A percentile compares a stretch with the other conserved stretches of the same genome.
Evolutionary conservation across 768 basidiomycete genomes (phyloP).

Genomic region (Amanita subjunquillea): DNA sequence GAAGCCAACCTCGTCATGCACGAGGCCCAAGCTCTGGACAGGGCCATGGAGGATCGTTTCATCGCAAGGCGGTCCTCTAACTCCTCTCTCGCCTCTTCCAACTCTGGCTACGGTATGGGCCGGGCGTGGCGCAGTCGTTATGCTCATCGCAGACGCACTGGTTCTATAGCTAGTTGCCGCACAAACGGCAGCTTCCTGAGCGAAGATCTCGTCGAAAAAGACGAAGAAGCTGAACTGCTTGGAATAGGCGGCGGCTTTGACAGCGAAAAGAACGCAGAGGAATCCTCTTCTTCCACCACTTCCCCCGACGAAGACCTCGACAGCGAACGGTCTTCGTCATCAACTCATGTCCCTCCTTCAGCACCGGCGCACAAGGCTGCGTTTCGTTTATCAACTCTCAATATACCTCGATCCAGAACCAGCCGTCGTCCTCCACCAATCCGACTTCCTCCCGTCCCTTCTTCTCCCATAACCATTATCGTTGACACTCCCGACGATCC

Average conservation of each 20-base stretch:
- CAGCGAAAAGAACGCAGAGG: constrained; percentile 20
- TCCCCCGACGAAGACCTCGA: constrained; percentile 35
- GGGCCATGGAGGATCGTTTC: constrained; percentile 79
- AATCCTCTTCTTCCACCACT: constrained; percentile 26
- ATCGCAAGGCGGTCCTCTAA: constrained; percentile 63
- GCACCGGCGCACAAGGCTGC: constrained; percentile 50
- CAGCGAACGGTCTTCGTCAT: constrained; percentile 11
- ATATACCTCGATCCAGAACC: constrained; percentile 25
- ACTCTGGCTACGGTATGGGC: constrained; percentile 57
- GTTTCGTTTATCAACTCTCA: constrained; percentile 40
- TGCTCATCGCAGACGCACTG: constrained; percentile 57
- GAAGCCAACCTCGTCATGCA: constrained; percentile 53
- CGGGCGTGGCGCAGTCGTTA: constrained; percentile 56
- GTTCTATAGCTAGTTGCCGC: constrained; percentile 62
- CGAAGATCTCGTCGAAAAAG: constrained; percentile 75
- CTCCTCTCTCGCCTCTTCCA: constrained; percentile 48
- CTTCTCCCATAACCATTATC: constrained; percentile 55
- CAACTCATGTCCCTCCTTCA: constrained; percentile 36
- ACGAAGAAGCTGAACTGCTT: constrained; percentile 66
- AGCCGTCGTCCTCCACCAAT: constrained; percentile 57
- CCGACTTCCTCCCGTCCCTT: constrained; percentile 55
- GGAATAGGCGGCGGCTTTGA: constrained; percentile 62
- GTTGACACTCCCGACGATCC: constrained; percentile 18
- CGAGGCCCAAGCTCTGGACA: constrained; percentile 77
- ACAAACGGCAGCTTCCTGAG: constrained; percentile 64